phyloP scores from a whole-genome alignment of 2,329 filamentous ascomycete species.

The Pseudogymnoascus verrucosus region DNA sequence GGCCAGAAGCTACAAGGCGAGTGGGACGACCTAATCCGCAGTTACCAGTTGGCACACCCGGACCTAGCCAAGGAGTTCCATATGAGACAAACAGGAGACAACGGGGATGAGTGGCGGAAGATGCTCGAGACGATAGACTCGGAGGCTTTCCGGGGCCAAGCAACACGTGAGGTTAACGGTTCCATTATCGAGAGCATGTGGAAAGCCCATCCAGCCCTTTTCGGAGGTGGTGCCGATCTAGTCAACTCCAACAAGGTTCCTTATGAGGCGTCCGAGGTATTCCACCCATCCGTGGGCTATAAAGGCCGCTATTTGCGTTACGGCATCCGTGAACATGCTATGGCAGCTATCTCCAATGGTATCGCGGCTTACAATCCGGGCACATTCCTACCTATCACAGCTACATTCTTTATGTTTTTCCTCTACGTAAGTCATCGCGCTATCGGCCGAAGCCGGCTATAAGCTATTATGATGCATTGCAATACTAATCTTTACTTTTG shows the following conservation, averaged over 20 bases:
- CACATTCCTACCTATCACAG: constrained; percentile 37
- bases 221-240: constrained; percentile 34
- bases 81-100: no score
- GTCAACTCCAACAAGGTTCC: constrained; percentile 34
- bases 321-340: constrained; percentile 38
- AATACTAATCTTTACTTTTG: constrained; percentile 1
- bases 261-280: constrained; percentile 34
- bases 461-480: neutral
- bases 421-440: constrained; percentile 22
- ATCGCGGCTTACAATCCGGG: constrained; percentile 35
- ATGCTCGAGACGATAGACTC: no score
- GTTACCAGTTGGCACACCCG: no score
- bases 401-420: constrained; percentile 42
- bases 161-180: constrained; percentile 35
- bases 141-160: no score
- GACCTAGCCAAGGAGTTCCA: no score
- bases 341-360: constrained; percentile 34
- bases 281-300: constrained; percentile 33
- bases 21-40: no score
- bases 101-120: no score
- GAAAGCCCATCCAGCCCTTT: constrained; percentile 17
- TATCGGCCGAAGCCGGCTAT: no score
- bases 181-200: constrained; percentile 19
- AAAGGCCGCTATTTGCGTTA: constrained; percentile 27
- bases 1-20: no score